Percentiles rank a stretch among this genome's conserved stretches.
Evolutionary conservation across 192 early-diverging fungal species (phyloP).

Genomic region (Podochytrium sp.): DNA sequence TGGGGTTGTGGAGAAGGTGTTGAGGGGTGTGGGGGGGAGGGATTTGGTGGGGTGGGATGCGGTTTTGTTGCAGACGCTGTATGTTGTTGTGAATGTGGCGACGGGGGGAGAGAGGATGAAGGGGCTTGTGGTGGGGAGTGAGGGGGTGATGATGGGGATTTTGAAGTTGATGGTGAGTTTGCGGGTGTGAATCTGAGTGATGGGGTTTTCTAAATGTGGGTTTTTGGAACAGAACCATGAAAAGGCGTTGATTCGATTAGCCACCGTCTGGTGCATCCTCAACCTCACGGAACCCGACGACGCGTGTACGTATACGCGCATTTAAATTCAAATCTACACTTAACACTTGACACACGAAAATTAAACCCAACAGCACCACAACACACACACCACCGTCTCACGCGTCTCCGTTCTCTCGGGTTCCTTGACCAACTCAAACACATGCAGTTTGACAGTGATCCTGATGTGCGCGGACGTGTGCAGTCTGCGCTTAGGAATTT

Average conservation of each 20-base stretch:
- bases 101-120: conserved; percentile 69
- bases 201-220: neutral
- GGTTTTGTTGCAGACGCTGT: conserved; percentile 57
- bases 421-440: conserved; percentile 59
- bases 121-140: conserved; percentile 55
- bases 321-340: conserved; percentile 19
- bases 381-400: conserved; percentile 51
- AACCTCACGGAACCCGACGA: conserved; percentile 76
- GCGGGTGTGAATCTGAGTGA: neutral
- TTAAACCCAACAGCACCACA: neutral
- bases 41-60: conserved; percentile 56
- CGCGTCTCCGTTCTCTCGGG: conserved; percentile 55
- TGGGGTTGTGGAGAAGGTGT: conserved; percentile 60
- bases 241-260: conserved; percentile 61
- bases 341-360: no score
- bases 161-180: conserved; percentile 42
- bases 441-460: conserved; percentile 59
- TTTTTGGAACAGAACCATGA: conserved; percentile 52
- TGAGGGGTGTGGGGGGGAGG: conserved; percentile 70
- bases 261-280: conserved; percentile 73
- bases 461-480: conserved; percentile 75
- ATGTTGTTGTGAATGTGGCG: conserved; percentile 74
- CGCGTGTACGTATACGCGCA: conserved; percentile 7
- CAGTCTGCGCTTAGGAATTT: conserved; percentile 70
- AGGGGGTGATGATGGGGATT: conserved; percentile 33